Conservation (phyloP, 1,139 yeast species). For the Saccharomyces pastorianus region DNA sequence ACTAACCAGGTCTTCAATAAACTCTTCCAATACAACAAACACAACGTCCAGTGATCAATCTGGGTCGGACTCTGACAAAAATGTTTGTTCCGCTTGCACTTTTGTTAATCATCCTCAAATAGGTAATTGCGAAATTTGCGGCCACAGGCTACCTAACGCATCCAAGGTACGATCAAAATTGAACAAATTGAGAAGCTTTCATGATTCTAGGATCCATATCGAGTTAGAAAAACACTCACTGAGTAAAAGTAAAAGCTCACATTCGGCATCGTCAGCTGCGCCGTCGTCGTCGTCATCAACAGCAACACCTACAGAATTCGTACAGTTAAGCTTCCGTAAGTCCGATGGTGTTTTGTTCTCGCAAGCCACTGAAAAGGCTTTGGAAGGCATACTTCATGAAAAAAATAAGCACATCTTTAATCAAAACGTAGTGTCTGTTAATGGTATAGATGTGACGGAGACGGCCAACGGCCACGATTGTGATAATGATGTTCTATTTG, state of each 20-base stretch:
- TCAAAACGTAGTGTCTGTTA: conserved; percentile 21
- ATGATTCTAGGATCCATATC: conserved; percentile 29
- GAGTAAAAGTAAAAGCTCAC: not conserved
- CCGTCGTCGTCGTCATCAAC: not conserved
- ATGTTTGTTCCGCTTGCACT: conserved; percentile 72
- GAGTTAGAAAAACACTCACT: conserved; percentile 17
- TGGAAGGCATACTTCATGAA: conserved; percentile 37
- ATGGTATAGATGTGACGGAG: conserved; percentile 14
- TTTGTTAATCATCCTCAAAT: conserved; percentile 78
- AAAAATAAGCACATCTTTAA: conserved; percentile 29
- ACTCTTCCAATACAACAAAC: not conserved
- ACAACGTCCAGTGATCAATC: not conserved
- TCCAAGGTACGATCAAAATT: conserved; percentile 13
- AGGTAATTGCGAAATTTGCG: conserved; percentile 80
- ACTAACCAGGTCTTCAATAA: conserved; percentile 28
- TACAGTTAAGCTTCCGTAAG: conserved; percentile 56
- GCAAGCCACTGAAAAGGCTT: conserved; percentile 35
- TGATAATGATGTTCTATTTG: conserved; percentile 10
- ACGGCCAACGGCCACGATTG: conserved; percentile 8
- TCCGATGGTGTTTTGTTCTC: conserved; percentile 49
- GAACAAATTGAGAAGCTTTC: conserved; percentile 7
- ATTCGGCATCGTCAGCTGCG: not conserved
- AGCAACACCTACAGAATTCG: conserved; percentile 21
- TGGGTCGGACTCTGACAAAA: conserved; percentile 30
- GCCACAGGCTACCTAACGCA: conserved; percentile 43